These are phyloP conservation scores for Luzula sylvatica DNA, from an alignment of 176 grass and related monocot species.

Conservation along the genomic window DNA sequence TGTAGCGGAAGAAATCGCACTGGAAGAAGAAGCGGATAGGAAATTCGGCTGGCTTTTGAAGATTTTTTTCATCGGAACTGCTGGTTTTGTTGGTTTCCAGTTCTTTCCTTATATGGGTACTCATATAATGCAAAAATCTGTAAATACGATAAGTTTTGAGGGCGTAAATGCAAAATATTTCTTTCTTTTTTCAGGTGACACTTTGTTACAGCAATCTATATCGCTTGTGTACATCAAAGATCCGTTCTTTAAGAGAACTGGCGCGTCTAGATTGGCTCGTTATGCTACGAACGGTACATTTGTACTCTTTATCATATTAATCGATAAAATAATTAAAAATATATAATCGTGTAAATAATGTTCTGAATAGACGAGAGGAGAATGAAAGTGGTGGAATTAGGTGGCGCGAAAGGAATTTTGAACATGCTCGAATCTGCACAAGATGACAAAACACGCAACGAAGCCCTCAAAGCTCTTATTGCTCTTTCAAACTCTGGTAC, in stretches of 20 bases:
- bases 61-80: conserved; percentile 67
- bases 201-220: conserved; percentile 72
- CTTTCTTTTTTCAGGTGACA: conserved; percentile 69
- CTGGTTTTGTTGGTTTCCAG: conserved; percentile 59
- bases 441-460: conserved; percentile 89
- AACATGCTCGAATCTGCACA: conserved; percentile 62
- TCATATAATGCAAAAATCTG: neutral
- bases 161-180: conserved; percentile 4
- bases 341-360: too few relatives aligned
- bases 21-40: conserved; percentile 87
- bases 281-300: conserved; percentile 80
- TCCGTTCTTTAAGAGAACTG: conserved; percentile 89
- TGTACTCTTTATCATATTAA: too few relatives aligned
- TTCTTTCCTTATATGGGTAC: conserved; percentile 99
- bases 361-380: conserved; percentile 52
- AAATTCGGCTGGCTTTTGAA: conserved; percentile 91
- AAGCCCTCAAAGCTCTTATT: conserved; percentile 63
- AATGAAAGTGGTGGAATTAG: conserved; percentile 91
- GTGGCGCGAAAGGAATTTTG: conserved; percentile 76
- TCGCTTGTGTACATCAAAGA: conserved; percentile 84
- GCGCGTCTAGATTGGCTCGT: conserved; percentile 68
- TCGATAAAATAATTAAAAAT: too few relatives aligned
- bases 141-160: conserved; percentile 2
- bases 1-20: conserved; percentile 51
- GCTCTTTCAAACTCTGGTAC: conserved; percentile 64